These are phyloP conservation scores for Dendrocalamus latiflorus DNA, from an alignment of 202 grass and related monocot species.

Conservation along the genomic window DNA sequence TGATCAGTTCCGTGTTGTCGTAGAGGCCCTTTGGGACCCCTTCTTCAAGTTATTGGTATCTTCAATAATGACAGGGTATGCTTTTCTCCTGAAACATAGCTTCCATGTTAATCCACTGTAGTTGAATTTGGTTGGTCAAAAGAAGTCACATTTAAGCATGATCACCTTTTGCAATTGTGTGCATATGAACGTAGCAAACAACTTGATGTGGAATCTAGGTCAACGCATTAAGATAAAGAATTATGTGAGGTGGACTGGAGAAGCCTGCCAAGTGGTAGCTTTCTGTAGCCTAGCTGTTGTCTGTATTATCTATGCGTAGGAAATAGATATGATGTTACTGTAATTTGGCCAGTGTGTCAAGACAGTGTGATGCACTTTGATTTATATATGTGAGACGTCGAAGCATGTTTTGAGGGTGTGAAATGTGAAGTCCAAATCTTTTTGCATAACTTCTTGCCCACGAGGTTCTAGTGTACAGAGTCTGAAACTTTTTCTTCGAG, in stretches of 20 bases:
- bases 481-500: not conserved
- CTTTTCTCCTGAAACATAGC: not conserved
- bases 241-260: not conserved
- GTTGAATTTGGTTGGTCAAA: conserved; percentile 25
- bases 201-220: not conserved
- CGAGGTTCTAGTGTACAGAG: not conserved
- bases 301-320: not conserved
- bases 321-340: not conserved
- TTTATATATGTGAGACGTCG: not conserved
- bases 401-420: not conserved
- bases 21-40: conserved; percentile 79
- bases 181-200: not conserved
- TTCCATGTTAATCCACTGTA: not conserved
- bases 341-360: not conserved
- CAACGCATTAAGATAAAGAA: not conserved
- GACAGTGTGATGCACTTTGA: not conserved
- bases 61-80: conserved; percentile 94
- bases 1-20: conserved; percentile 68
- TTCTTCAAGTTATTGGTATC: conserved; percentile 86
- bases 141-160: conserved; percentile 8
- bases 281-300: not conserved
- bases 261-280: not conserved
- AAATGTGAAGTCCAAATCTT: not conserved
- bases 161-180: not conserved
- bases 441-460: not conserved